Percentiles rank a stretch among this genome's conserved stretches.
These are phyloP conservation scores for Amaranthus hypochondriacus DNA, from an alignment of 148 eudicot species.

Conservation along the genomic window DNA sequence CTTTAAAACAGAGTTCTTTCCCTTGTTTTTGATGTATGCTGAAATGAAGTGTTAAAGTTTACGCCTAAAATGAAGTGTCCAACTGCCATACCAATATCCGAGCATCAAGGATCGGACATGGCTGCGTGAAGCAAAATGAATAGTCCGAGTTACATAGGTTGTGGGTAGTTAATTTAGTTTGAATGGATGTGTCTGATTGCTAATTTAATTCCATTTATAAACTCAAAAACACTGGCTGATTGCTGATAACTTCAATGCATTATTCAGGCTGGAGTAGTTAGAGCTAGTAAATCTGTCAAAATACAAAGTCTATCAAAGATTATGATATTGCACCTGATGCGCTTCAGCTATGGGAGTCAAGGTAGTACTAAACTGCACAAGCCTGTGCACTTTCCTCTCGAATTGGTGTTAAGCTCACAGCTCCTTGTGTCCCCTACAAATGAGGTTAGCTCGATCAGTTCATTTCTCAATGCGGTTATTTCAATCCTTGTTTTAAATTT, in stretches of 20 bases:
- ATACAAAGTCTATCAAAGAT: conserved; percentile 76
- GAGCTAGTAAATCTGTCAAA: conserved; percentile 81
- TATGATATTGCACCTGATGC: conserved; percentile 89
- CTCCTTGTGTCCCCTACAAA: conserved; percentile 61
- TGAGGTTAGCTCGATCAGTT: conserved; percentile 43
- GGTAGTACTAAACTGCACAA: conserved; percentile 89
- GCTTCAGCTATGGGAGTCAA: conserved; percentile 82
- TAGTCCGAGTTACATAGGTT: background rate
- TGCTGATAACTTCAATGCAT: conserved; percentile 7
- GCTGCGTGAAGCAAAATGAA: too few species aligned
- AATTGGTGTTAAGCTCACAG: conserved; percentile 65
- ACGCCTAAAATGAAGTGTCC: too few species aligned
- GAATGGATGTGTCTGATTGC: background rate
- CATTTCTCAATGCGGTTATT: background rate
- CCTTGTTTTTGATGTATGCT: too few species aligned
- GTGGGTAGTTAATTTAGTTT: background rate
- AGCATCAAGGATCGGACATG: too few species aligned
- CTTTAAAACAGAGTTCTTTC: too few species aligned
- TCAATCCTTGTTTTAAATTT: background rate
- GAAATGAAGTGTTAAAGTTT: too few species aligned
- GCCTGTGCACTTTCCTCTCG: conserved; percentile 76
- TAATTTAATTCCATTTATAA: background rate
- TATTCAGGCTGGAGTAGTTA: conserved; percentile 68
- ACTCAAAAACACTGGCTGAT: background rate
- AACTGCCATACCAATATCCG: too few species aligned